Percentiles rank a stretch among this genome's conserved stretches.
Conservation (phyloP, 441 rosid species). For the Euphorbia schlechtendalii region DNA sequence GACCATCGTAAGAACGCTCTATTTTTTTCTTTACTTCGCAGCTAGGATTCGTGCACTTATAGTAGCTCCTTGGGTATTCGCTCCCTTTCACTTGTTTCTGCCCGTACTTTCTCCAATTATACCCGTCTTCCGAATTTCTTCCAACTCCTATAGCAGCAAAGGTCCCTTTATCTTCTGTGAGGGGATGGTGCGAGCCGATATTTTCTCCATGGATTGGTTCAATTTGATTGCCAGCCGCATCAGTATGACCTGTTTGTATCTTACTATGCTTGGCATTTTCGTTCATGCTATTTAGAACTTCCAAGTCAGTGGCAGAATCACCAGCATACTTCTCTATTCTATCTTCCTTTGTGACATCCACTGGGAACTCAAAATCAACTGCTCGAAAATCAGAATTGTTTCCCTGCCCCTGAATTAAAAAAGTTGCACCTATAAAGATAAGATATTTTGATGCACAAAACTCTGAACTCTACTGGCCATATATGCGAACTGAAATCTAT, state of each 20-base stretch:
- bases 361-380: conserved; percentile 34
- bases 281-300: conserved; percentile 20
- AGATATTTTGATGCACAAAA: not conserved
- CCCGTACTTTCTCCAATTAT: conserved; percentile 65
- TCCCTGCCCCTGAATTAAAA: conserved; percentile 20
- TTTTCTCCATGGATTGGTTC: conserved; percentile 27
- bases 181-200: conserved; percentile 9
- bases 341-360: conserved; percentile 28
- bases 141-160: conserved; percentile 25
- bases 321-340: conserved; percentile 17
- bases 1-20: conserved; percentile 57
- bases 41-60: conserved; percentile 53
- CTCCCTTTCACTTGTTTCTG: conserved; percentile 68
- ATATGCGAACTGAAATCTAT: not conserved
- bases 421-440: not conserved
- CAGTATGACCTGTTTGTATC: conserved; percentile 24
- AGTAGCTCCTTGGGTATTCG: conserved; percentile 65
- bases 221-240: conserved; percentile 20
- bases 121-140: conserved; percentile 52
- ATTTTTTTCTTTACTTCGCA: conserved; percentile 57
- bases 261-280: conserved; percentile 18
- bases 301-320: conserved; percentile 23
- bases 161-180: conserved; percentile 29
- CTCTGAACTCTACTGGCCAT: not conserved
- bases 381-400: conserved; percentile 22